phyloP scores from a whole-genome alignment of 164 flowering plant species.

The Aristolochia contorta region DNA sequence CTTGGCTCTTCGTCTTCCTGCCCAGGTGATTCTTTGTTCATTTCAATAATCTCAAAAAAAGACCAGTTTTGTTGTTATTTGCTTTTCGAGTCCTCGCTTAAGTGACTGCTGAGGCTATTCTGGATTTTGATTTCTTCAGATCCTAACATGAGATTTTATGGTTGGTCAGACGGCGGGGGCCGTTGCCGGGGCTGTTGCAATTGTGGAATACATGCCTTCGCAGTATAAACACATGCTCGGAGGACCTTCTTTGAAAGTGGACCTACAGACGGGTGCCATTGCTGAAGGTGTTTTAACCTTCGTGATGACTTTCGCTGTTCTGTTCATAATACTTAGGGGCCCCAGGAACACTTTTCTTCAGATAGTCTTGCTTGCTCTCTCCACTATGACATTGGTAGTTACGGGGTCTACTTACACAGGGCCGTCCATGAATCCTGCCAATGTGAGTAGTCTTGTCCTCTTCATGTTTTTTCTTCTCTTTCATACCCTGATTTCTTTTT shows the following conservation, averaged over 20 bases:
- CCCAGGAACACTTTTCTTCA: conserved; percentile 38
- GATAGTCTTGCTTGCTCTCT: conserved; percentile 46
- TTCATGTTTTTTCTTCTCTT: neutral
- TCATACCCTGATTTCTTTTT: neutral
- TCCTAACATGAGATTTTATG: neutral
- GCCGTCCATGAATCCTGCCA: conserved; percentile 89
- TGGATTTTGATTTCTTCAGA: neutral
- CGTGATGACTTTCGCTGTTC: conserved; percentile 45
- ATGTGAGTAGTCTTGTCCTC: conserved; percentile 35
- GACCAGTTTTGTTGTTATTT: neutral
- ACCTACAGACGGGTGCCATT: conserved; percentile 65
- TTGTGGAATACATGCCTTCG: conserved; percentile 50
- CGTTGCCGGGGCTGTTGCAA: conserved; percentile 59
- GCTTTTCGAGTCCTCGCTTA: neutral
- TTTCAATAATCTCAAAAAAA: neutral
- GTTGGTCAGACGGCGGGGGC: conserved; percentile 66
- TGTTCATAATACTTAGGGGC: conserved; percentile 48
- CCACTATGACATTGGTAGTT: conserved; percentile 45
- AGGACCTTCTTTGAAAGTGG: conserved; percentile 75
- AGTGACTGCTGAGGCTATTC: neutral
- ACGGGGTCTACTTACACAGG: conserved; percentile 65
- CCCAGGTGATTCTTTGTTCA: conserved; percentile 42
- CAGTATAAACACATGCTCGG: conserved; percentile 65
- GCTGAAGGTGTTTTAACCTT: conserved; percentile 83
- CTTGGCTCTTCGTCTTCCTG: conserved; percentile 71